Conservation (phyloP, 352 stramenopile species). For the Phytophthora sansomeana region DNA sequence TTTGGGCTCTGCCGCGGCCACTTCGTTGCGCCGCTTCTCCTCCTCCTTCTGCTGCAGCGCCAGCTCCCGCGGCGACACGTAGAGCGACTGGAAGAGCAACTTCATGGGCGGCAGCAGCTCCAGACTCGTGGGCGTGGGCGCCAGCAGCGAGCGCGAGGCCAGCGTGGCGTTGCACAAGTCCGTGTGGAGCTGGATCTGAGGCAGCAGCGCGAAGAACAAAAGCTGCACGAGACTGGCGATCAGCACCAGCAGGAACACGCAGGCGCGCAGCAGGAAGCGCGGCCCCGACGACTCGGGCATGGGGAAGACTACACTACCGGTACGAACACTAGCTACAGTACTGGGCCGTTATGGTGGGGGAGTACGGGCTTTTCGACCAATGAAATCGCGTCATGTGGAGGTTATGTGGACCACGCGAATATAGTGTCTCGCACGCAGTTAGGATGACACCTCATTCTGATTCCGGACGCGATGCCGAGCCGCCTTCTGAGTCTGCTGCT, state of each 20-base stretch:
- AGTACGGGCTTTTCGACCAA: too few species aligned
- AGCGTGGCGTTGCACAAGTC: constrained; percentile 73
- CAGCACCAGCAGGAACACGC: constrained; percentile 76
- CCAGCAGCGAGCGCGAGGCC: constrained; percentile 49
- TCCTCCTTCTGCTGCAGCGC: constrained; percentile 52
- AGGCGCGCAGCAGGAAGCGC: constrained; percentile 71
- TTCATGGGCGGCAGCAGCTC: constrained; percentile 70
- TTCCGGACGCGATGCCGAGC: too few species aligned
- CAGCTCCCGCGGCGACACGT: constrained; percentile 69
- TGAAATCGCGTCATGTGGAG: constrained; percentile 3
- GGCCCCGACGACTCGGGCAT: constrained; percentile 59
- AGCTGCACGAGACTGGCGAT: constrained; percentile 80
- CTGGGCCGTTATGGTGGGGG: too few species aligned
- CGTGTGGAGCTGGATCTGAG: constrained; percentile 66
- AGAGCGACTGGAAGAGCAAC: constrained; percentile 83
- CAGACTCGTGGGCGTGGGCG: constrained; percentile 44
- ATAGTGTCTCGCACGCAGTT: too few species aligned
- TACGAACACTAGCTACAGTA: too few species aligned
- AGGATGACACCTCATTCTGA: too few species aligned
- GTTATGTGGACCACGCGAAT: constrained; percentile 3
- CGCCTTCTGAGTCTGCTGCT: constrained; percentile 8
- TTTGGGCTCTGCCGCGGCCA: constrained; percentile 31
- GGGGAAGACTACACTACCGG: constrained; percentile 18
- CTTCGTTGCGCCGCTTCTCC: constrained; percentile 45
- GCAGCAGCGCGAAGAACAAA: constrained; percentile 76